phyloP scores from a whole-genome alignment of 441 rosid species.

The Pelargonium hybrid region DNA sequence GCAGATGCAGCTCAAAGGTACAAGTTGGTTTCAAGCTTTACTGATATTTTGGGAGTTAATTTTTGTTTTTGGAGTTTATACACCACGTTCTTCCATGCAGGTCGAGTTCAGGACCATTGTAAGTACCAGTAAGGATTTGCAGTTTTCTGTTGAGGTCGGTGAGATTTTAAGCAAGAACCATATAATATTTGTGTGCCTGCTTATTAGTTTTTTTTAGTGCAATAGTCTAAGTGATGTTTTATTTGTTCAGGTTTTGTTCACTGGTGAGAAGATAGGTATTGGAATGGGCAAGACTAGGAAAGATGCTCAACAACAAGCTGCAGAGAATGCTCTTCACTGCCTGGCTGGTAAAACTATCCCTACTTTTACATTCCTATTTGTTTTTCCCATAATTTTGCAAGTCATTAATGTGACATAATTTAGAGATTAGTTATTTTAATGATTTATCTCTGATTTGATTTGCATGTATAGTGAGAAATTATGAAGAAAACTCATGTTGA shows the following conservation, averaged over 20 bases:
- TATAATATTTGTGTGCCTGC: not conserved
- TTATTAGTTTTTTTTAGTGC: not conserved
- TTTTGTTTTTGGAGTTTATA: not conserved
- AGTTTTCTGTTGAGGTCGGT: constrained; percentile 91
- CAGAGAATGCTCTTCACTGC: constrained; percentile 80
- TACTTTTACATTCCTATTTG: not conserved
- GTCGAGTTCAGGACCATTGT: constrained; percentile 78
- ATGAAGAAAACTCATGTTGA: not conserved
- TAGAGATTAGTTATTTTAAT: not conserved
- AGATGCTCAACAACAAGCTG: constrained; percentile 98
- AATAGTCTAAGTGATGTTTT: constrained; percentile 7
- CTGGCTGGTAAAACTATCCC: constrained; percentile 54
- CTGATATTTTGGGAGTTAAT: not conserved
- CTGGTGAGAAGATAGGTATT: constrained; percentile 90
- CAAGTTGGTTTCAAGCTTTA: not conserved
- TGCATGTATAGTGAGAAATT: not conserved
- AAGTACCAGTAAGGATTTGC: constrained; percentile 85
- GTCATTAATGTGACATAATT: not conserved
- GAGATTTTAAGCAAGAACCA: not conserved
- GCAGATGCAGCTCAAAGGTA: constrained; percentile 88
- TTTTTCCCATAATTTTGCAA: not conserved
- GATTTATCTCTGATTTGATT: not conserved
- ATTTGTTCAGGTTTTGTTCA: constrained; percentile 57
- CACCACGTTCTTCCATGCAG: constrained; percentile 31
- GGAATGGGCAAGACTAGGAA: constrained; percentile 97